Conservation (phyloP, 805 yeast species). For the Danielia oregonensis region DNA sequence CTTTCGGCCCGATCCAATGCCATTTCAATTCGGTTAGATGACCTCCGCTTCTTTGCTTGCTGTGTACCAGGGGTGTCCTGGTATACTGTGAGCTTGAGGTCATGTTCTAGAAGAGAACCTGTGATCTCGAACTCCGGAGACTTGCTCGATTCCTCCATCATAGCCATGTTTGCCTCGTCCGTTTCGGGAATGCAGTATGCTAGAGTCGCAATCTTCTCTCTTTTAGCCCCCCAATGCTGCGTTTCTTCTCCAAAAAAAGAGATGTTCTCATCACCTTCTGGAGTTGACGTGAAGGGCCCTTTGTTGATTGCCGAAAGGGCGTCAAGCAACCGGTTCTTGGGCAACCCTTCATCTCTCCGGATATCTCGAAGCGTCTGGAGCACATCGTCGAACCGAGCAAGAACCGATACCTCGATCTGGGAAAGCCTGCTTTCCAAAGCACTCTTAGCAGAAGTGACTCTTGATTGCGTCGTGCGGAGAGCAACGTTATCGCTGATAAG, state of each 20-base stretch:
- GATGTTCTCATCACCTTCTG: constrained; percentile 3
- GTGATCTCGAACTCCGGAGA: too few relatives aligned
- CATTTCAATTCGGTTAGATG: too few relatives aligned
- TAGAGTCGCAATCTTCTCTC: background rate
- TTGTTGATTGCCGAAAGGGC: constrained; percentile 3
- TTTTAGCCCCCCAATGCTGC: background rate
- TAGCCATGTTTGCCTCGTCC: constrained; percentile 1
- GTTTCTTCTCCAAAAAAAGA: background rate
- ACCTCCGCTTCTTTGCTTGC: too few relatives aligned
- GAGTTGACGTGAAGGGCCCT: constrained; percentile 19
- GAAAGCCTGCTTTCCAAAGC: constrained; percentile 35
- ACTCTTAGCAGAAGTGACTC: constrained; percentile 17
- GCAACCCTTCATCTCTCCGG: constrained; percentile 39
- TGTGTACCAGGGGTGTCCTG: too few relatives aligned
- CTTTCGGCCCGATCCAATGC: too few relatives aligned
- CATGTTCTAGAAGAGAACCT: too few relatives aligned
- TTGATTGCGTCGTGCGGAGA: constrained; percentile 14
- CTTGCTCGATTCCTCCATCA: background rate
- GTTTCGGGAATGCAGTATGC: background rate
- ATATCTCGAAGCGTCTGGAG: constrained; percentile 38
- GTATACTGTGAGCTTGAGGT: too few relatives aligned
- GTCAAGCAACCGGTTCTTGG: constrained; percentile 16
- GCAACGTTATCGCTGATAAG: constrained; percentile 48
- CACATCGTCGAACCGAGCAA: constrained; percentile 43
- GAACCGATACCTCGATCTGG: constrained; percentile 39